A percentile compares a stretch with the other conserved stretches of the same genome.
phyloP scores from a whole-genome alignment of 169 alveolate species.

The Plasmodium billcollinsi region DNA sequence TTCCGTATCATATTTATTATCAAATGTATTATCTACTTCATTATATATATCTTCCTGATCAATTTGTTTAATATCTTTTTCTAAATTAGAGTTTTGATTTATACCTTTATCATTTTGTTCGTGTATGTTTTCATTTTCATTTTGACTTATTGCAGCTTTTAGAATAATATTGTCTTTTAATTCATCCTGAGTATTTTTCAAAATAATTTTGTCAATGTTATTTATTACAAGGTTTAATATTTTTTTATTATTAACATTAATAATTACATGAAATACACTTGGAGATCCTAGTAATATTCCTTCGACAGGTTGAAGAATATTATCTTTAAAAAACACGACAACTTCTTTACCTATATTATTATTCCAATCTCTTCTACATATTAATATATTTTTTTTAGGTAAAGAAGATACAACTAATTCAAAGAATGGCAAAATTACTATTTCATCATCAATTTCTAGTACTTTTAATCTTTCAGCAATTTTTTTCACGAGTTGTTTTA shows the following conservation, averaged over 20 bases:
- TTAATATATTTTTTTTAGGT: constrained; percentile 48
- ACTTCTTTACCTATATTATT: constrained; percentile 79
- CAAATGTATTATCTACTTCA: neutral
- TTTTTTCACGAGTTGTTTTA: constrained; percentile 50
- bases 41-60: neutral
- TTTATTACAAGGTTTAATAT: constrained; percentile 41
- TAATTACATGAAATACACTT: constrained; percentile 76
- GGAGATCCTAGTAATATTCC: constrained; percentile 83
- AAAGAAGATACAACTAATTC: constrained; percentile 35
- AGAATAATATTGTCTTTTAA: constrained; percentile 14
- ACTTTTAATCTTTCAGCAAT: constrained; percentile 72
- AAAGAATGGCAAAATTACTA: constrained; percentile 63
- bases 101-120: neutral
- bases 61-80: constrained; percentile 8
- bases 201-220: constrained; percentile 25
- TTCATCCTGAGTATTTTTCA: constrained; percentile 16
- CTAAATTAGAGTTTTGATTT: neutral
- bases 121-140: neutral
- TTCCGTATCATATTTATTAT: neutral
- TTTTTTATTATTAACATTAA: constrained; percentile 60
- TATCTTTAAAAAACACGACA: constrained; percentile 78
- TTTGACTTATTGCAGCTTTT: constrained; percentile 20
- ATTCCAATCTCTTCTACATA: constrained; percentile 85
- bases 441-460: constrained; percentile 69
- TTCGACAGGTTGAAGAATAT: constrained; percentile 23